Base-by-base conservation (phyloP, 192 early-diverging fungal genomes). In the Coemansia sp. region DNA sequence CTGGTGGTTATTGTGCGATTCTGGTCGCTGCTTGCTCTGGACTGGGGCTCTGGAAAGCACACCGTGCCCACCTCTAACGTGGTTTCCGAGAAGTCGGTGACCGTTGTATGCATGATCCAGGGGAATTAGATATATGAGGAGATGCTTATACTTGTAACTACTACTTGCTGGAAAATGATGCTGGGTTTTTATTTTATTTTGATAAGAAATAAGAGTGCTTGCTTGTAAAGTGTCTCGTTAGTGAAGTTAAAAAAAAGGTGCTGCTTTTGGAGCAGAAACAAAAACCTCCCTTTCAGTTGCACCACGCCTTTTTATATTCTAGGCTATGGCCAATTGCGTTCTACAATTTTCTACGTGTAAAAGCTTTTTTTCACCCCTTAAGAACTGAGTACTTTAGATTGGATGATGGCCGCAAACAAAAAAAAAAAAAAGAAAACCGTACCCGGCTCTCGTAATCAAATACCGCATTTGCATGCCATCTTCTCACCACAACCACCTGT, bases 41-140 rank as follows among this genome's bases (percentile, higher is more conserved):
- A 59, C 0, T 1, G 8, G 15, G n/a, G 57, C 57, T 41, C 39
- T 16, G 32, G 57, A 37, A 59, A 59, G 22, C 55, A 43, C 4
- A 22, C 37, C 43, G 15, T 62, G 32, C n/a, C 61, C 42, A 48
- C 18, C 18, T 51, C 22, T n/a, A 71, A 58, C 42, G 70, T 77
- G 22, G 52, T 45, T 32, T 77, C 76, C 5, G 71, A 68, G 59
- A 62, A 39, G 21, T 62, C 40, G 6, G 57, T 77, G 16, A 43
- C 61, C 13, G 56, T 45, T 22, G 46, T 26, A 41, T 52, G 58
- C 64, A 49, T 66, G 46, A 45, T 48, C 36, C 22, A 4, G n/a
- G 16, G 57, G 22, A 65, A 36, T 5, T 7, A 49, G 51, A 65
- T 43, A 66, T 26, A 54, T 5, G 6, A 26, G 21, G 12, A 0